phyloP scores from a whole-genome alignment of 2,329 filamentous ascomycete genomes.

The Pezicula rhizophila region DNA sequence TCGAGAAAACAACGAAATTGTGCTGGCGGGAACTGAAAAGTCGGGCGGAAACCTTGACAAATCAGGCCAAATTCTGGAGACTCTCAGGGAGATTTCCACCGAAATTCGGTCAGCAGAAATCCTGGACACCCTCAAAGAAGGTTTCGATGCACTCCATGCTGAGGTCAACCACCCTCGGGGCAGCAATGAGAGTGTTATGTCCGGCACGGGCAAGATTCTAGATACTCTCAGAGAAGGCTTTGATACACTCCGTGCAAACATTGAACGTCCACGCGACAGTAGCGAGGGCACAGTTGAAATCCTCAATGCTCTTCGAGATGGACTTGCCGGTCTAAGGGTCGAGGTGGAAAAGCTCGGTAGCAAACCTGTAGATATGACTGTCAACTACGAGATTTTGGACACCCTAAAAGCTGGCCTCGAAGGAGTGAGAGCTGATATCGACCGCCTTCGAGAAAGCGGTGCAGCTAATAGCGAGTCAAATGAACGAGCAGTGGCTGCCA shows the following conservation, averaged over 20 bases:
- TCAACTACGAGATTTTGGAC: constrained; percentile 84
- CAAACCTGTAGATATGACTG: constrained; percentile 67
- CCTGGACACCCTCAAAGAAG: constrained; percentile 45
- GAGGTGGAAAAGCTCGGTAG: constrained; percentile 74
- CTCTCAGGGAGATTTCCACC: constrained; percentile 63
- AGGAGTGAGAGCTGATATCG: constrained; percentile 70
- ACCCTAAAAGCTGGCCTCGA: constrained; percentile 79
- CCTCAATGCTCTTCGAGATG: constrained; percentile 83
- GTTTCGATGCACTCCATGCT: constrained; percentile 66
- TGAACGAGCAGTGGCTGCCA: constrained; percentile 42
- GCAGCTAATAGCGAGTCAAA: constrained; percentile 27
- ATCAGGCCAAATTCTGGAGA: no score
- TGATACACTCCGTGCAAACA: constrained; percentile 66
- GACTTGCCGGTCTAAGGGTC: constrained; percentile 67
- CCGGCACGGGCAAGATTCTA: constrained; percentile 71
- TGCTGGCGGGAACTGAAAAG: no score
- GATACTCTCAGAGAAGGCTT: constrained; percentile 78
- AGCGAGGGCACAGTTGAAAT: constrained; percentile 69
- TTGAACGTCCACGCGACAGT: constrained; percentile 44
- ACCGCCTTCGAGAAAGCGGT: constrained; percentile 59
- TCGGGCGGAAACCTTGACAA: no score
- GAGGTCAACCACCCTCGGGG: constrained; percentile 54
- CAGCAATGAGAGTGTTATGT: constrained; percentile 14
- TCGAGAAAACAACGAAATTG: constrained; percentile 11
- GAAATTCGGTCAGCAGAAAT: constrained; percentile 16